phyloP scores from a whole-genome alignment of 495 filamentous ascomycete species.

The Aspergillus homomorphus region DNA sequence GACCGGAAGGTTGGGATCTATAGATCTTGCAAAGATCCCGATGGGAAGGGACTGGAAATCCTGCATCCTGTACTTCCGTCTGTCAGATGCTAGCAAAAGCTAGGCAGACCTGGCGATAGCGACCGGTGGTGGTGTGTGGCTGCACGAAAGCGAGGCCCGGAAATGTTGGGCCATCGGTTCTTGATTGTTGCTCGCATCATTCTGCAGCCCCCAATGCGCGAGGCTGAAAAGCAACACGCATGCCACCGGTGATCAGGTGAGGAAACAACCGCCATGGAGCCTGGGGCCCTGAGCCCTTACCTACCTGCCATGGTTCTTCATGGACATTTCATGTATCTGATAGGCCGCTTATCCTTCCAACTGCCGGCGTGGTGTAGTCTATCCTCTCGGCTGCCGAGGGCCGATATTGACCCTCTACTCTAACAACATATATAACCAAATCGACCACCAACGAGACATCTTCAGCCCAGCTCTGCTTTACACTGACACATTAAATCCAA shows the following conservation, averaged over 20 bases:
- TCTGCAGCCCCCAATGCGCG: conserved; percentile 18
- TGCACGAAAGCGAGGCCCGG: not conserved
- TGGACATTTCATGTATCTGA: not conserved
- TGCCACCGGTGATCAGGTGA: conserved; percentile 3
- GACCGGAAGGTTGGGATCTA: not conserved
- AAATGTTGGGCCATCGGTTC: not conserved
- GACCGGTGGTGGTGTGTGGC: not conserved
- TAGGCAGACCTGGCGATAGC: not conserved
- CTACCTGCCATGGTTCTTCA: too few species aligned
- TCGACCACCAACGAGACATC: not conserved
- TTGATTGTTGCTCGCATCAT: conserved; percentile 1
- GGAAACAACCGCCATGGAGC: too few species aligned
- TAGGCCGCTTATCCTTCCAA: not conserved
- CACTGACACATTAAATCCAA: not conserved
- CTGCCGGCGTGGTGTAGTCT: not conserved
- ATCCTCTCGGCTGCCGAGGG: not conserved
- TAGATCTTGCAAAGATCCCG: not conserved
- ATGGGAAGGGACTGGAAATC: not conserved
- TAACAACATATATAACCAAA: not conserved
- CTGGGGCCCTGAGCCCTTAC: not conserved
- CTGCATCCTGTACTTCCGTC: not conserved
- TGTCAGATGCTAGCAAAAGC: not conserved
- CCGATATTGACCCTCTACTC: not conserved
- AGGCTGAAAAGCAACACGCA: conserved; percentile 16
- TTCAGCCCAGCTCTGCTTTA: not conserved